Percentiles rank a stretch among this genome's conserved stretches.
Conservation (phyloP, 352 stramenopile genomes). For the Pythium volutum region DNA sequence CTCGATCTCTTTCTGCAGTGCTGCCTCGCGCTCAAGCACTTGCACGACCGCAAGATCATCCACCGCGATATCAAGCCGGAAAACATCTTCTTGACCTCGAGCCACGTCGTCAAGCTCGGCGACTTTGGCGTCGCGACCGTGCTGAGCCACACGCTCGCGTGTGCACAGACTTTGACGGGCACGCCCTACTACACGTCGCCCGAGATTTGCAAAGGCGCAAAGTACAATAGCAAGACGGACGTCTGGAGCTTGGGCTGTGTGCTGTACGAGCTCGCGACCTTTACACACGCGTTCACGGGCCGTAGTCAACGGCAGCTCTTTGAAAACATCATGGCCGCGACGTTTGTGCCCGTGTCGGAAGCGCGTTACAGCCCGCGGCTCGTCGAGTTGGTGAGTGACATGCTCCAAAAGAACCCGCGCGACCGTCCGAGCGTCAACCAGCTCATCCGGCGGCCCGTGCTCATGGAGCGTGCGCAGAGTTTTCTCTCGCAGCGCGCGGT, state of each 20-base stretch:
- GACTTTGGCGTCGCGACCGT: slow-evolving; percentile 82
- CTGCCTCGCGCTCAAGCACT: slow-evolving; percentile 75
- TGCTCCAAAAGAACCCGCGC: slow-evolving; percentile 59
- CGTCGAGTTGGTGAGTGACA: slow-evolving; percentile 39
- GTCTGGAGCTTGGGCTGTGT: slow-evolving; percentile 94
- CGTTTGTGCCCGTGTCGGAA: slow-evolving; percentile 22
- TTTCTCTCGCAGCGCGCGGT: slow-evolving; percentile 59
- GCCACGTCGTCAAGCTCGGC: slow-evolving; percentile 65
- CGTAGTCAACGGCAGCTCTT: slow-evolving; percentile 75
- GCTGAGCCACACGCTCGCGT: slow-evolving; percentile 68
- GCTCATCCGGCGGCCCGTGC: slow-evolving; percentile 49
- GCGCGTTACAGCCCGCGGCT: slow-evolving; percentile 27
- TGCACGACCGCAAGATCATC: slow-evolving; percentile 83
- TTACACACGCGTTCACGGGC: slow-evolving; percentile 89
- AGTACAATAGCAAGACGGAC: slow-evolving; percentile 94
- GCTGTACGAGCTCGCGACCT: slow-evolving; percentile 90
- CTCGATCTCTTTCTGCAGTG: slow-evolving; percentile 66
- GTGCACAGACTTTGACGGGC: slow-evolving; percentile 67
- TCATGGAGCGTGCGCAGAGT: slow-evolving; percentile 57
- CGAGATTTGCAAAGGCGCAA: slow-evolving; percentile 90
- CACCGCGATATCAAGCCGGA: slow-evolving; percentile 87
- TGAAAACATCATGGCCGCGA: slow-evolving; percentile 57
- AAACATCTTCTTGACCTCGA: slow-evolving; percentile 80
- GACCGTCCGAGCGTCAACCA: slow-evolving; percentile 64
- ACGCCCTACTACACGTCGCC: slow-evolving; percentile 93